These are phyloP conservation scores for Quercus mongolica DNA, from an alignment of 306 rosid genomes.

Conservation along the genomic window DNA sequence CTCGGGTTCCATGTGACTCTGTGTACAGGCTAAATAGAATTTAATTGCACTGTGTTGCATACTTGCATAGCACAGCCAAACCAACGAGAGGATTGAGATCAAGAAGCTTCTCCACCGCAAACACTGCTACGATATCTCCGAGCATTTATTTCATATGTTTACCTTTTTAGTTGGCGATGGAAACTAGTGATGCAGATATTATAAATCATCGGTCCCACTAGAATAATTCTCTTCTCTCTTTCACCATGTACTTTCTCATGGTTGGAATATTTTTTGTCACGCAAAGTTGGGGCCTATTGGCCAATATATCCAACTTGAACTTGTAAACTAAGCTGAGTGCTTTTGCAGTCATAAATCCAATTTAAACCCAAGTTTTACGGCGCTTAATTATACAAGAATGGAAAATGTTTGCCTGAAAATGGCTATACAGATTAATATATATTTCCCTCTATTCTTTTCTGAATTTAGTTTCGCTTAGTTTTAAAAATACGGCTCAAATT, in stretches of 20 bases:
- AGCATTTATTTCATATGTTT: neutral
- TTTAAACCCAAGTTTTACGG: too few relatives aligned
- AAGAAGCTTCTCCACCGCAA: neutral
- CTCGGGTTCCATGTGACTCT: slow-evolving; percentile 17
- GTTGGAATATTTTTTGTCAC: too few relatives aligned
- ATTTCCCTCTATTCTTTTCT: too few relatives aligned
- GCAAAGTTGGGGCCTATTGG: too few relatives aligned
- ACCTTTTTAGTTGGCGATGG: neutral
- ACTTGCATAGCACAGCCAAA: neutral
- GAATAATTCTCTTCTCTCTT: neutral
- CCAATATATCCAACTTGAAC: too few relatives aligned
- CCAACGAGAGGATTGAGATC: neutral
- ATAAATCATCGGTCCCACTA: neutral
- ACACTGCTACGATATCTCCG: neutral
- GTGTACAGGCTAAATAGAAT: neutral
- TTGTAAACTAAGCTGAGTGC: too few relatives aligned
- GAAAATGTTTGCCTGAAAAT: too few relatives aligned
- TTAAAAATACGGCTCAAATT: too few relatives aligned
- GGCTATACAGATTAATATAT: too few relatives aligned
- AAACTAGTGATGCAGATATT: neutral
- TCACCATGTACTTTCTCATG: neutral
- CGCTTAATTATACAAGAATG: too few relatives aligned
- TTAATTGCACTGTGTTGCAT: neutral
- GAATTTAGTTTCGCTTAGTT: too few relatives aligned
- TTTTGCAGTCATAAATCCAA: too few relatives aligned